Conservation (phyloP, 495 filamentous ascomycete genomes). For the Talaromyces borbonicus region DNA sequence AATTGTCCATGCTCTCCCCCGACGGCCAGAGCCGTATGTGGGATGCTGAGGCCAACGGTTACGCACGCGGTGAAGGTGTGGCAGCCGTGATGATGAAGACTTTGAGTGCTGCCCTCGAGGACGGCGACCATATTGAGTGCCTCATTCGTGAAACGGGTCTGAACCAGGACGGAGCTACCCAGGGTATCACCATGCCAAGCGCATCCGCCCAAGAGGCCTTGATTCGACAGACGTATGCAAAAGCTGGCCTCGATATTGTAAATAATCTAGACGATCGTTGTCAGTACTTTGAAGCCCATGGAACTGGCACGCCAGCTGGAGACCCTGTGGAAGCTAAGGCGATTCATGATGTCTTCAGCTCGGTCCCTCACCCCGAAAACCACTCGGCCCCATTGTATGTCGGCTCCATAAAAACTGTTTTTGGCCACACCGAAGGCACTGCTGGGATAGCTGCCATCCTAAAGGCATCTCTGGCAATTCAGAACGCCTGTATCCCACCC, state of each 20-base stretch:
- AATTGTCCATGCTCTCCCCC: constrained; percentile 26
- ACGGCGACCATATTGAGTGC: constrained; percentile 22
- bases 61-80: constrained; percentile 37
- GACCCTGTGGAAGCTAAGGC: constrained; percentile 22
- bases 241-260: constrained; percentile 19
- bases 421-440: constrained; percentile 40
- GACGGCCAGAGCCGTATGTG: constrained; percentile 25
- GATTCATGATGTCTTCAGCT: constrained; percentile 8
- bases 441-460: constrained; percentile 45
- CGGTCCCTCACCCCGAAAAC: neutral
- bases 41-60: constrained; percentile 35
- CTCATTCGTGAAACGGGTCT: constrained; percentile 21
- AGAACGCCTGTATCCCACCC: constrained; percentile 35
- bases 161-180: constrained; percentile 22
- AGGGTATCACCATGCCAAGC: constrained; percentile 23
- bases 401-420: constrained; percentile 46
- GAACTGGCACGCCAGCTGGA: constrained; percentile 31
- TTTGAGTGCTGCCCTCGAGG: constrained; percentile 18
- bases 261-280: neutral
- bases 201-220: constrained; percentile 16
- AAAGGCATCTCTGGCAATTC: constrained; percentile 41
- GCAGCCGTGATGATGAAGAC: constrained; percentile 30
- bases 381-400: constrained; percentile 18
- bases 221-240: constrained; percentile 19
- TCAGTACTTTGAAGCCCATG: constrained; percentile 15